Percentiles rank a stretch among this genome's conserved stretches.
Conservation (phyloP, 1,139 yeast genomes). For the Debaryomycetaceae sp. region DNA sequence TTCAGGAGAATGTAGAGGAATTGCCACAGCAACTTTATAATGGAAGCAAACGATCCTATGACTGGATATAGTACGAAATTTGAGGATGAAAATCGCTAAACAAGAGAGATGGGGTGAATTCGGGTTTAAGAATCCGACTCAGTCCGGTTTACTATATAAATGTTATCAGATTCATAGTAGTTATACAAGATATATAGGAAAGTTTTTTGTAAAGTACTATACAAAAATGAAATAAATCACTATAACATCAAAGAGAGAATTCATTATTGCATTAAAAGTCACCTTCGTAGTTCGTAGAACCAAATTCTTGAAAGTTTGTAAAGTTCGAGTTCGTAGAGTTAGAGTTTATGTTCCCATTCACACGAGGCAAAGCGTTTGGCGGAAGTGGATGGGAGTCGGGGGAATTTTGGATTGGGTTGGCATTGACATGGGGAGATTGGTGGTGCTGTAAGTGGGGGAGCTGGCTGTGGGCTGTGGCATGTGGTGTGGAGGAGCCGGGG, state of each 20-base stretch:
- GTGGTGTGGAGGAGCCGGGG: background rate
- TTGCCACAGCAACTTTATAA: too few species aligned
- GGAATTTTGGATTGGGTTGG: conserved; percentile 6
- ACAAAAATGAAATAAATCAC: background rate
- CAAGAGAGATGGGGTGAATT: background rate
- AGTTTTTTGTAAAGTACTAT: background rate
- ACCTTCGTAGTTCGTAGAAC: conserved; percentile 8
- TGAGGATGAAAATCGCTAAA: too few species aligned
- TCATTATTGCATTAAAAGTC: conserved; percentile 4
- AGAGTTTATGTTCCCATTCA: background rate
- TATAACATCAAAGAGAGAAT: background rate
- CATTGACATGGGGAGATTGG: background rate
- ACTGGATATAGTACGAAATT: too few species aligned
- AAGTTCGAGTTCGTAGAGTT: conserved; percentile 4
- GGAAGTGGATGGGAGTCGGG: conserved; percentile 8
- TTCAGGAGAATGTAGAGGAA: conserved; percentile 1
- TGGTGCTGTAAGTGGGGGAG: conserved; percentile 20
- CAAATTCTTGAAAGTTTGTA: conserved; percentile 8
- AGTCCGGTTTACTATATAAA: background rate
- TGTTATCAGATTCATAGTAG: background rate
- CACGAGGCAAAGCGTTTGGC: conserved; percentile 5
- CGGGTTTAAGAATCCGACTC: background rate
- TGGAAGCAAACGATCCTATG: too few species aligned
- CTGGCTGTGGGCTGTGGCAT: conserved; percentile 8
- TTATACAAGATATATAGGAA: background rate